These are phyloP conservation scores for Emergomyces orientalis DNA, from an alignment of 2,329 filamentous ascomycete genomes.

Conservation along the genomic window DNA sequence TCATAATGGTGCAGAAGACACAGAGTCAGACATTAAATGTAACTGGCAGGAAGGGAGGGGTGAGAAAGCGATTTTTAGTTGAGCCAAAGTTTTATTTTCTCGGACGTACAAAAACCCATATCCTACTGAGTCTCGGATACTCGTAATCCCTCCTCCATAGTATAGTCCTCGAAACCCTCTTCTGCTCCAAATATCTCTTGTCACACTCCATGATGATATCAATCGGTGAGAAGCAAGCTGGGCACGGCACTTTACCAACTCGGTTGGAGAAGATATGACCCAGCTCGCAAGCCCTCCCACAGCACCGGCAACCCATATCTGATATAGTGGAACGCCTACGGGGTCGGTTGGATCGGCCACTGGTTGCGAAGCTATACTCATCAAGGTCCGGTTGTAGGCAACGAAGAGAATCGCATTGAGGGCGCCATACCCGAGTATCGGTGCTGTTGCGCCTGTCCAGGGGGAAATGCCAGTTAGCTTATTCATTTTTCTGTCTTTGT, in stretches of 20 bases:
- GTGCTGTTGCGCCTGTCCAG: constrained; percentile 62
- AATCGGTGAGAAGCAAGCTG: constrained; percentile 50
- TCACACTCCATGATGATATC: constrained; percentile 55
- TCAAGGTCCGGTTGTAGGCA: constrained; percentile 77
- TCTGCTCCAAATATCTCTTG: constrained; percentile 49
- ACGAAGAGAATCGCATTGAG: constrained; percentile 86
- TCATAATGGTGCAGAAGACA: constrained; percentile 5
- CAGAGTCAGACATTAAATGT: not conserved
- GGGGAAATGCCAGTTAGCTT: constrained; percentile 2
- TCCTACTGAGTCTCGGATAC: constrained; percentile 75
- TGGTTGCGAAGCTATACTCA: constrained; percentile 42
- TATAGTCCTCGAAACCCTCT: constrained; percentile 65
- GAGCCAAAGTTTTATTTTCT: constrained; percentile 11
- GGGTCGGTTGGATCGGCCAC: constrained; percentile 38
- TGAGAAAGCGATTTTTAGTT: too few relatives aligned
- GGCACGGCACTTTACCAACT: constrained; percentile 80
- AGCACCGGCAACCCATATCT: constrained; percentile 71
- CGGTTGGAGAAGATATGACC: constrained; percentile 76
- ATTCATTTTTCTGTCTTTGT: not conserved
- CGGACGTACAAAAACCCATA: constrained; percentile 75
- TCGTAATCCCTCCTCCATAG: constrained; percentile 70
- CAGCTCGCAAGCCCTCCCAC: constrained; percentile 76
- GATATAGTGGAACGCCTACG: constrained; percentile 45
- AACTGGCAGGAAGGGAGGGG: not conserved
- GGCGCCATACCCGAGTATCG: constrained; percentile 80